Percentiles rank a stretch among this genome's conserved stretches.
phyloP scores from a whole-genome alignment of 768 basidiomycete species.

The Tylopilus sp. region DNA sequence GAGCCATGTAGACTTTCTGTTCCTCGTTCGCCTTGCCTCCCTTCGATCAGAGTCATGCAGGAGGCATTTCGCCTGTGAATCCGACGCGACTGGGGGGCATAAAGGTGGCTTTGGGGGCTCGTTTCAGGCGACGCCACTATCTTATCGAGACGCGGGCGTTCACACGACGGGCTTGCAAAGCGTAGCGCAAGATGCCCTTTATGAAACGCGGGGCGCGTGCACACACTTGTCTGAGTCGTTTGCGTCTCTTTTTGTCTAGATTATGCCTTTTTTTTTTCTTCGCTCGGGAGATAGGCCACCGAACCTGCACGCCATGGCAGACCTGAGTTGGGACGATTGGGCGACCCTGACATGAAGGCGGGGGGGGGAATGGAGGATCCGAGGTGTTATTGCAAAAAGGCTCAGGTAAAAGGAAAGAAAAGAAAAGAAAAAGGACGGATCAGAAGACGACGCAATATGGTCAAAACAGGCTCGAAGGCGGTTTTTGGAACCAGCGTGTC shows the following conservation, averaged over 20 bases:
- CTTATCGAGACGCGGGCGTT: conserved; percentile 12
- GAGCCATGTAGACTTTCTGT: neutral
- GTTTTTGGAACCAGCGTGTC: neutral
- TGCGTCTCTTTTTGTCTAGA: conserved; percentile 14
- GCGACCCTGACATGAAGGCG: conserved; percentile 6
- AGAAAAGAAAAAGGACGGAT: conserved; percentile 15
- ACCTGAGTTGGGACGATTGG: neutral
- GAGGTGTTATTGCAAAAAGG: neutral
- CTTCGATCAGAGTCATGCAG: neutral
- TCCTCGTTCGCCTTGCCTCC: neutral
- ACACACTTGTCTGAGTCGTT: neutral
- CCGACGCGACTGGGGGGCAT: neutral
- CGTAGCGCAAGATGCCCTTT: conserved; percentile 11
- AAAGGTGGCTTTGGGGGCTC: neutral
- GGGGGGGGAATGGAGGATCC: neutral
- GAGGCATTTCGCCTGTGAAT: conserved; percentile 1
- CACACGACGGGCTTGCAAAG: conserved; percentile 21
- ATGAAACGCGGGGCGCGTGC: conserved; percentile 8
- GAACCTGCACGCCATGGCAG: neutral
- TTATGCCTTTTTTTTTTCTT: neutral
- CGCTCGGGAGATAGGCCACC: too few relatives aligned
- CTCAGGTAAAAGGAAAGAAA: too few relatives aligned
- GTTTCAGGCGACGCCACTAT: conserved; percentile 17
- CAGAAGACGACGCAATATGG: conserved; percentile 27
- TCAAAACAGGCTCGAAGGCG: conserved; percentile 26